Base-by-base conservation (phyloP, 345 rosid genomes). In the Eutrema yunnanense region DNA sequence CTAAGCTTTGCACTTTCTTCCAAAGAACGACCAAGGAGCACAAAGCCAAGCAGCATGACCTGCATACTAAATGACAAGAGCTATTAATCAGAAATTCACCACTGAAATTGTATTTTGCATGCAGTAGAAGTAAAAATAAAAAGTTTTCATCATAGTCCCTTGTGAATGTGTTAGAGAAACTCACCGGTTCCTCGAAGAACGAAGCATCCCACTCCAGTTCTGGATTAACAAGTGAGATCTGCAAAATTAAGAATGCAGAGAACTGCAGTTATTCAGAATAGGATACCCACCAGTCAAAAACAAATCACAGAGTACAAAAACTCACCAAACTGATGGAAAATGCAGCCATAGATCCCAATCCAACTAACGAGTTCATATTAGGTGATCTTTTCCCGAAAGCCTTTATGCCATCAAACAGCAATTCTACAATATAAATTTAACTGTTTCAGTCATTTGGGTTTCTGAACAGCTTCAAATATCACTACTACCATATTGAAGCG, bases 11-110 rank as follows among this genome's bases (percentile, higher is more conserved):
- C 97, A 71, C 79, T 86, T 81, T 91, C 97, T 83, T 94, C 97
- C 65, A 91, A 81, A 59, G 97, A 91, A 76, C 95, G 98, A 67
- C 98, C 98, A 41, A 94, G 87, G 43, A 91, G 95, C 68, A 94
- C 96, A 64, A 91, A 91, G 42, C 98, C 97, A 82, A 91, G 98
- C 86, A 94, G 96, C 98, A 94, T 91, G 82, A 94, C 96, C 96
- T 94, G 95, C 90, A 85, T 82, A 40, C 91, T 89, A 89, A 84
- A 83, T 87, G 48, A 78, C 63, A 79, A 64, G 83, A 73, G 80
- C 70, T 66, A 76, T 76, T 77, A 74, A 69, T 84, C 81, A 87
- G 85, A 81, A 81, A 69, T 51, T 71, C 68, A 67, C 67, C 8
- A 48, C 2, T 57, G 62, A 49, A 41, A 30, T 7, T 16, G 32